Conservation (phyloP, 129 eudicot species). For the Centaurea solstitialis region DNA sequence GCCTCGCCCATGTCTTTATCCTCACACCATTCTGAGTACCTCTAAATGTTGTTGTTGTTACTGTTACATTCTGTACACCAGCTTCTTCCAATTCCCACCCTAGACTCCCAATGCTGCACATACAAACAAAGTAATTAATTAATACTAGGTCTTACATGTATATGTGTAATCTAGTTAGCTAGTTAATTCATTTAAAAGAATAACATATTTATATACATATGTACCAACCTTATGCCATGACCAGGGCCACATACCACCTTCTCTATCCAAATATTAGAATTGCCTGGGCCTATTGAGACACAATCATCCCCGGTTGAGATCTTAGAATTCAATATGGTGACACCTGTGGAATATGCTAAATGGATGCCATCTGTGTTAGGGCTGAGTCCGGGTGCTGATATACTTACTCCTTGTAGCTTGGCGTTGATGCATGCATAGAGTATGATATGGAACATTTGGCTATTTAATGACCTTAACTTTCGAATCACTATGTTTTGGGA, state of each 20-base stretch:
- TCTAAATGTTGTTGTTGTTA: conserved; percentile 28
- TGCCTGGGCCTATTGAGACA: conserved; percentile 62
- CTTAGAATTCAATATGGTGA: conserved; percentile 42
- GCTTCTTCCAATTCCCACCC: conserved; percentile 42
- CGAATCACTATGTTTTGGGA: conserved; percentile 42
- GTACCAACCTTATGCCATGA: conserved; percentile 56
- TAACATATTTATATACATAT: not conserved
- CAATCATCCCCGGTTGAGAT: conserved; percentile 64
- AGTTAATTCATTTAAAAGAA: not conserved
- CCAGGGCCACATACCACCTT: conserved; percentile 59
- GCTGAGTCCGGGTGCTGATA: conserved; percentile 43
- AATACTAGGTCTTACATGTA: not conserved
- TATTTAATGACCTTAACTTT: conserved; percentile 46
- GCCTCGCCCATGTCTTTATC: conserved; percentile 53
- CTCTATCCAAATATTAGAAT: conserved; percentile 47
- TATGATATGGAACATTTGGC: conserved; percentile 59
- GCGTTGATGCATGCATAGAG: conserved; percentile 47
- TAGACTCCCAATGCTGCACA: conserved; percentile 51
- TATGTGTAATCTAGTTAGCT: not conserved
- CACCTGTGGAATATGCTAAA: conserved; percentile 32
- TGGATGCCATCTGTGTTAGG: conserved; percentile 71
- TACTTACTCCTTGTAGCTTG: conserved; percentile 40
- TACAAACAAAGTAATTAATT: not conserved
- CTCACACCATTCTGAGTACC: conserved; percentile 49
- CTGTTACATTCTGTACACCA: conserved; percentile 55